Evolutionary conservation across 164 flowering plant species (phyloP), one percentile per base, ranked within the genome.

Genomic region (Nelumbo lutea): DNA sequence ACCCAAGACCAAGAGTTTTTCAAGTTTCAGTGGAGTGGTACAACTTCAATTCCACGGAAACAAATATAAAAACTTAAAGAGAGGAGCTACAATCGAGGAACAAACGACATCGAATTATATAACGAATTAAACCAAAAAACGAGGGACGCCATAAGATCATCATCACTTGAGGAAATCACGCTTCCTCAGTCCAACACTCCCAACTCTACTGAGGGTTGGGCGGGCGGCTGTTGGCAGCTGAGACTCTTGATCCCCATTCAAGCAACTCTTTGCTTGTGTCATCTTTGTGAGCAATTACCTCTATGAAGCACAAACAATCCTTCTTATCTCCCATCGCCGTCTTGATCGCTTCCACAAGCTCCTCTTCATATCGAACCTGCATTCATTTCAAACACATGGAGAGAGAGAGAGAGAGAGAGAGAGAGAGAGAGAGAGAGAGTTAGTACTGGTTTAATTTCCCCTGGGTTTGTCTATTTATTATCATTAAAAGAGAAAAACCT

Each of bases 251-350:
- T 1, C 95, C 94, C 89, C 90, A 87, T 64, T 89, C 89, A 61
- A 90, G 85, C 60, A 90, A 78, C 72, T 90, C 94, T 85, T 90
- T 90, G 84, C 93, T 91, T 1, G 95, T 89, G 47, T 91, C 97
- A 66, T 91, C 89, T 69, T 85, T 91, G 85, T 91, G 95, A 61
- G 71, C 87, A 47, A 91, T 84, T 68, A 88, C 91, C 81, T 89
- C 97, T 13, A 91, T 88, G 85, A 91, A 88, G 77, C 97, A 91
- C 65, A 89, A 61, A 65, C 83, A 63, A 52, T 89, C 91, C 70
- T 89, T 86, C 78, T 85, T 83, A 0, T 59, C 72, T 5, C 85
- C 90, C 0, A 79, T 85, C 6, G 91, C 91, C 1, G 74, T 84
- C 66, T 73, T 83, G 47, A 91, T 87, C 39, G 93, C 96, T 71